These are phyloP conservation scores for Erysimum cheiranthoides DNA, from an alignment of 345 rosid genomes.

Conservation along the genomic window DNA sequence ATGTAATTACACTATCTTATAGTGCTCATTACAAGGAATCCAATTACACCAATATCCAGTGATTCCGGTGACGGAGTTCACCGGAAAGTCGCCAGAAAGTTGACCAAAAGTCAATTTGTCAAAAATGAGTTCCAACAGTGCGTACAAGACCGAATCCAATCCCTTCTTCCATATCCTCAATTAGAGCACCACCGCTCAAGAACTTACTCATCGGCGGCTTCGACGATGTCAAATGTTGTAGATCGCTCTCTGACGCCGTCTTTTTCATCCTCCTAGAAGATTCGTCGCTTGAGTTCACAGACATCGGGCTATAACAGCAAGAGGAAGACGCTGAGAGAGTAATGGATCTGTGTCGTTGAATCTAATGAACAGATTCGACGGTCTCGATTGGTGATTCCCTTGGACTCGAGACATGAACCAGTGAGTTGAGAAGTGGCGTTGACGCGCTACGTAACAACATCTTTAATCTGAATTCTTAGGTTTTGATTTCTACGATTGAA, in stretches of 20 bases:
- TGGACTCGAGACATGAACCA: conserved; percentile 53
- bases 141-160: conserved; percentile 34
- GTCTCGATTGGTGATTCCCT: conserved; percentile 54
- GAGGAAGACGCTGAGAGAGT: conserved; percentile 47
- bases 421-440: conserved; percentile 69
- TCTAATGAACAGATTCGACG: conserved; percentile 46
- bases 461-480: neutral
- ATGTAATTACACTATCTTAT: too few species aligned
- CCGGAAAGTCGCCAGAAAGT: too few species aligned
- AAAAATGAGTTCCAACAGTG: too few species aligned
- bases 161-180: conserved; percentile 53
- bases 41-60: too few species aligned
- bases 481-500: neutral
- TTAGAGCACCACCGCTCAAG: conserved; percentile 44
- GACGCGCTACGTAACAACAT: conserved; percentile 87
- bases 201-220: conserved; percentile 36
- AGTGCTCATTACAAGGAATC: too few species aligned
- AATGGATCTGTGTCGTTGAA: conserved; percentile 45
- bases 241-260: conserved; percentile 66
- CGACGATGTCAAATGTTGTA: conserved; percentile 50
- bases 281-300: conserved; percentile 39
- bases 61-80: too few species aligned
- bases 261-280: conserved; percentile 52
- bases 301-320: conserved; percentile 47
- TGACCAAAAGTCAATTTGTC: too few species aligned